These are phyloP conservation scores for Chrysosporium keratinophilum DNA, from an alignment of 2,329 filamentous ascomycete genomes.

Conservation along the genomic window DNA sequence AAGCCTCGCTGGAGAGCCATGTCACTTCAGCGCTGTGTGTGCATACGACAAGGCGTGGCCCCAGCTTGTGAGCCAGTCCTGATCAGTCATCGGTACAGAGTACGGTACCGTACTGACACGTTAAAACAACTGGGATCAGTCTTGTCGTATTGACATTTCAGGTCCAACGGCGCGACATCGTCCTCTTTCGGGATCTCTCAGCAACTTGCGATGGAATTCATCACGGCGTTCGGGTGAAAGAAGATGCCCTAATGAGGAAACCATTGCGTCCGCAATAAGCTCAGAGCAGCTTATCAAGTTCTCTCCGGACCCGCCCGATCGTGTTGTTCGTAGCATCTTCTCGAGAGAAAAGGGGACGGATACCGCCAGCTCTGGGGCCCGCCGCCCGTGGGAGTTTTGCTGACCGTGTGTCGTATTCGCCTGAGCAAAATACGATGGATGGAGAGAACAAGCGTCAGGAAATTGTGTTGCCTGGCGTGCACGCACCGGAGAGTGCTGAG, in stretches of 20 bases:
- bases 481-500: not conserved
- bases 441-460: not conserved
- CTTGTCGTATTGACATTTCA: too few species aligned
- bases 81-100: too few species aligned
- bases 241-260: not conserved
- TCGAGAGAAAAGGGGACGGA: not conserved
- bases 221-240: not conserved
- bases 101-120: too few species aligned
- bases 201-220: too few species aligned
- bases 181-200: not conserved
- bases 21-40: too few species aligned
- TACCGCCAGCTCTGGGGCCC: not conserved
- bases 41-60: too few species aligned
- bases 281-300: not conserved
- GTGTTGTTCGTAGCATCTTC: too few species aligned
- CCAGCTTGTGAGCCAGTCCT: too few species aligned
- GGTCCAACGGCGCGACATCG: not conserved
- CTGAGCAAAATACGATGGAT: not conserved
- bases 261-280: not conserved
- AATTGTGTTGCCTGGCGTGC: conserved; percentile 2
- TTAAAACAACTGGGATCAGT: too few species aligned
- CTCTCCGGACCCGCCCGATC: not conserved
- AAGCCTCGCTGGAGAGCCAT: too few species aligned
- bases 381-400: not conserved
- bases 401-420: conserved; percentile 2